Evolutionary conservation across 495 filamentous ascomycete genomes (phyloP), one percentile per base, ranked within the genome.

Genomic region (Annulohypoxylon moriforme): DNA sequence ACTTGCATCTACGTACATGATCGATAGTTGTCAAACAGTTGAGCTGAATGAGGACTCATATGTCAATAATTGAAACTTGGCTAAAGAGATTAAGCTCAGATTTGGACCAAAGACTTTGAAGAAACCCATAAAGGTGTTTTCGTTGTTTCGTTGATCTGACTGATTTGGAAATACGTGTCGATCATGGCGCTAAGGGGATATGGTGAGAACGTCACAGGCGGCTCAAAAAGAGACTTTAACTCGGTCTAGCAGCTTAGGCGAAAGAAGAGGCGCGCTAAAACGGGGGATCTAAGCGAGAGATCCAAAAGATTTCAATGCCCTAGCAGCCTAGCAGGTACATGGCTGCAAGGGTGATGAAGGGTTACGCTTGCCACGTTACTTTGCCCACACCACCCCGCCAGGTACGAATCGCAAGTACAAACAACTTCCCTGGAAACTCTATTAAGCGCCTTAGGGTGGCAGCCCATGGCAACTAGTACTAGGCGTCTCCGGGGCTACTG

Each of bases 121-220:
- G 11, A 20, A 27, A 44, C 27, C 22, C 40, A 46, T 34, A 42
- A 65, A 46, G 16, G n/a, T 20, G 36, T 44, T 33, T 25, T 3
- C 2, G 6, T 29, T 2, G n/a, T n/a, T n/a, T n/a, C 20, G 16
- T 9, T 7, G 11, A 47, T 0, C 25, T 22, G 18, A 49, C 56
- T 55, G 36, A 50, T 25, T 61, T 36, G 13, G 63, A 53, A 56
- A 31, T 52, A 22, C 22, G 22, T 20, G 55, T 64, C 53, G 60
- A 64, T 69, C 52, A 24, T 16, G 68, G 61, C 71, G 61, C 62
- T 52, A 69, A 67, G 20, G 25, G 56, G n/a, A 65, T 3, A 59
- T 50, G 33, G 22, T 36, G 18, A 27, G 59, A 72, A 72, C 69
- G 60, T 69, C 70, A 73, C 70, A 68, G 38, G 70, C 64, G 70